Conservation (phyloP, 371 early-diverging fungal genomes). For the Lichtheimia corymbifera region DNA sequence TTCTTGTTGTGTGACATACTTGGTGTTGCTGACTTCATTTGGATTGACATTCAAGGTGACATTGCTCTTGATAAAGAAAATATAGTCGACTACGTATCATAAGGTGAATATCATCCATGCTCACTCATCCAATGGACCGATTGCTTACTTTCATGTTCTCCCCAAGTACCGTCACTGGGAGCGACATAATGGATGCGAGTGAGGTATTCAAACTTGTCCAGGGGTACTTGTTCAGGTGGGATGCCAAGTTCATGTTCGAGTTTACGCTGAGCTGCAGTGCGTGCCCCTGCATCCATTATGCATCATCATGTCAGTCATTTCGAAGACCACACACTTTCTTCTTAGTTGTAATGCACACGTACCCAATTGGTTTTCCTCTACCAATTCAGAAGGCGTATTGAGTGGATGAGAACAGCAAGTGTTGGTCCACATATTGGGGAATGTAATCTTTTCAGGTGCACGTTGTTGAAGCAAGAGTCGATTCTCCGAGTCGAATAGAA, state of each 20-base stretch:
- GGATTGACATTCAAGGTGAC: constrained; percentile 67
- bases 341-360: neutral
- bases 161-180: constrained; percentile 92
- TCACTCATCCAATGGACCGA: neutral
- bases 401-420: constrained; percentile 98
- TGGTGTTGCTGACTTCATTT: constrained; percentile 80
- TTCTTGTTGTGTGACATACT: constrained; percentile 79
- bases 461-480: constrained; percentile 93
- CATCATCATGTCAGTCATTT: too few relatives aligned
- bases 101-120: neutral
- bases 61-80: constrained; percentile 78
- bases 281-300: constrained; percentile 33
- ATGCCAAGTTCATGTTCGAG: constrained; percentile 96
- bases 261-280: constrained; percentile 78
- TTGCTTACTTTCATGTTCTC: constrained; percentile 90
- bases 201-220: constrained; percentile 84
- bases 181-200: constrained; percentile 95
- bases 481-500: constrained; percentile 83
- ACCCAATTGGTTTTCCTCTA: constrained; percentile 78
- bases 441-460: constrained; percentile 95
- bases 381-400: constrained; percentile 77
- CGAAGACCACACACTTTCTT: too few relatives aligned
- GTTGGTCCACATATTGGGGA: constrained; percentile 95
- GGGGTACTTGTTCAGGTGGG: constrained; percentile 69
- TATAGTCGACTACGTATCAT: constrained; percentile 75